Conservation (phyloP, 2,329 filamentous ascomycete species). For the Colletotrichum lupini region DNA sequence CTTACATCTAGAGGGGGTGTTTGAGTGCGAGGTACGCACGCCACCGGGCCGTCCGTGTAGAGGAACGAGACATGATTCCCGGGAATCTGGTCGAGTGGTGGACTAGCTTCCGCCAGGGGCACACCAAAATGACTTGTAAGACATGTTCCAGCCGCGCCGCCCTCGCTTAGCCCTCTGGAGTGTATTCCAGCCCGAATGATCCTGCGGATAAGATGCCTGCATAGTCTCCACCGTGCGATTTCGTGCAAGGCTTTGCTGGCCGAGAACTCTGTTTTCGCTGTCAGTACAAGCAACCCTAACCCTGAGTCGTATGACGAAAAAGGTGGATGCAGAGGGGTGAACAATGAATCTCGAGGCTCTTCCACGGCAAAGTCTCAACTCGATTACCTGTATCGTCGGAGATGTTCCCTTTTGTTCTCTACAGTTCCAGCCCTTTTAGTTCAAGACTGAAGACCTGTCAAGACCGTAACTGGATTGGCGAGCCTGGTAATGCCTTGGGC, state of each 20-base stretch:
- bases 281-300: constrained; percentile 18
- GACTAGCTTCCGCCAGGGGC: not conserved
- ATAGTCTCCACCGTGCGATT: not conserved
- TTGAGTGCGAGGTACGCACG: not conserved
- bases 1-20: not conserved
- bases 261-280: not conserved
- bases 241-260: not conserved
- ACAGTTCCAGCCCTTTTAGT: too few species aligned
- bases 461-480: not conserved
- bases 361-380: not conserved
- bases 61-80: constrained; percentile 14
- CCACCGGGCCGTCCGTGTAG: constrained; percentile 13
- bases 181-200: not conserved
- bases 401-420: not conserved
- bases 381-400: not conserved
- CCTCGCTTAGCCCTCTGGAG: not conserved
- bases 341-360: not conserved
- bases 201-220: not conserved
- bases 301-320: not conserved
- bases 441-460: not conserved
- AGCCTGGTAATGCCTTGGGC: not conserved
- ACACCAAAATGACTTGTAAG: constrained; percentile 1
- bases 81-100: constrained; percentile 26
- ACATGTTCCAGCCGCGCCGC: constrained; percentile 22
- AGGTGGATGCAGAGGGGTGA: not conserved